Evolutionary conservation across 805 yeast genomes (phyloP).

Genomic region (Vanderwaltozyma verrucispora): DNA sequence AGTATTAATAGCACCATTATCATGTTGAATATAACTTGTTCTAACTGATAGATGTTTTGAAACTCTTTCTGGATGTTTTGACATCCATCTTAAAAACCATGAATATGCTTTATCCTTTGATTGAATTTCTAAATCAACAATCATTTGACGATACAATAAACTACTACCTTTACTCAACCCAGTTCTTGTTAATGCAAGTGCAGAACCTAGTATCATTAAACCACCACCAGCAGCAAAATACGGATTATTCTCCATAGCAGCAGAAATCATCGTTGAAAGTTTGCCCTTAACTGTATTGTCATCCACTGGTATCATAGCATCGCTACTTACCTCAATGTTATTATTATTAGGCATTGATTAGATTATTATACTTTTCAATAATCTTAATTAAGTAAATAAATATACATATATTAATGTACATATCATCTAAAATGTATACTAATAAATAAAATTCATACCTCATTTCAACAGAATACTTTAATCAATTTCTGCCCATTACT

Average conservation of each 20-base stretch:
- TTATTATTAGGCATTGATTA: not conserved
- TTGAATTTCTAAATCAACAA: slow-evolving; percentile 89
- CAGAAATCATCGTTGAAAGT: slow-evolving; percentile 34
- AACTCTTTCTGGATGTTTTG: slow-evolving; percentile 60
- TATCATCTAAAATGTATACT: too few relatives aligned
- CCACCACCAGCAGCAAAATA: slow-evolving; percentile 99
- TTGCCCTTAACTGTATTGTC: slow-evolving; percentile 22
- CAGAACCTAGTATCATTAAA: slow-evolving; percentile 88
- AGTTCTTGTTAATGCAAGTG: slow-evolving; percentile 64
- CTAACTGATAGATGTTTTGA: slow-evolving; percentile 86
- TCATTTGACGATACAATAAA: slow-evolving; percentile 66
- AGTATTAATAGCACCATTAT: slow-evolving; percentile 83
- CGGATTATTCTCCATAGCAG: slow-evolving; percentile 65
- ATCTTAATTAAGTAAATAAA: too few relatives aligned
- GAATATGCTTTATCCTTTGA: slow-evolving; percentile 85
- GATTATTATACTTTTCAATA: too few relatives aligned
- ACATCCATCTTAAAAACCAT: slow-evolving; percentile 97
- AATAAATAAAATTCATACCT: too few relatives aligned
- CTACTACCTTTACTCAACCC: slow-evolving; percentile 54
- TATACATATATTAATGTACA: too few relatives aligned
- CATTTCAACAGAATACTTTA: too few relatives aligned
- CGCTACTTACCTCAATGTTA: too few relatives aligned
- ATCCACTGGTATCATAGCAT: not conserved
- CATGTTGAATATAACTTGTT: slow-evolving; percentile 78
- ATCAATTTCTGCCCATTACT: too few relatives aligned